A percentile compares a stretch with the other conserved stretches of the same genome.
Evolutionary conservation across 306 rosid species (phyloP).

Genomic region (Alnus rubra): DNA sequence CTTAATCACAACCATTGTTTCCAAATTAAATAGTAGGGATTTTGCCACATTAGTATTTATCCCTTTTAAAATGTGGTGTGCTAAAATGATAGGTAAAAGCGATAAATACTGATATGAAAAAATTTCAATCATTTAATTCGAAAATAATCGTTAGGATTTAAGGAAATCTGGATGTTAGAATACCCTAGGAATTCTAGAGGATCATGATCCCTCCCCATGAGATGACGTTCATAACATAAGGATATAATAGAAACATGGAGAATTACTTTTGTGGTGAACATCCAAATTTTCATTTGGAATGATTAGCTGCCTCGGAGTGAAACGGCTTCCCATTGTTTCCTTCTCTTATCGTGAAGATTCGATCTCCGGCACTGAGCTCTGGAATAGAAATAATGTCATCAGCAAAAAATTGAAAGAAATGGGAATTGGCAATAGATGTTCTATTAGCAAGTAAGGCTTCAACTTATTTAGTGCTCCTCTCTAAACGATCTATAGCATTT

Average conservation of each 20-base stretch:
- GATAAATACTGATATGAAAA: too few relatives aligned
- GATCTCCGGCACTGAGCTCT: slow-evolving; percentile 7
- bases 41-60: too few relatives aligned
- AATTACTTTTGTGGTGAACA: slow-evolving; percentile 39
- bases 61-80: too few relatives aligned
- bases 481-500: too few relatives aligned
- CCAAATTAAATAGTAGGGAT: too few relatives aligned
- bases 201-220: too few relatives aligned
- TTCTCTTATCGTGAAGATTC: neutral
- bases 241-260: neutral
- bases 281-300: slow-evolving; percentile 51
- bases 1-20: too few relatives aligned
- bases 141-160: too few relatives aligned
- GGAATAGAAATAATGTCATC: slow-evolving; percentile 9
- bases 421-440: neutral
- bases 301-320: slow-evolving; percentile 33
- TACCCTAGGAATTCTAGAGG: too few relatives aligned
- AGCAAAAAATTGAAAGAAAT: neutral
- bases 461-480: neutral
- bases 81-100: too few relatives aligned
- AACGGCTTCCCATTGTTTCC: slow-evolving; percentile 40
- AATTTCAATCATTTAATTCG: too few relatives aligned
- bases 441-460: neutral
- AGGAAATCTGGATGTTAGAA: too few relatives aligned
- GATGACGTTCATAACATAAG: neutral